These are phyloP conservation scores for Paraphoma chrysanthemicola DNA, from an alignment of 2,329 filamentous ascomycete genomes.

Conservation along the genomic window DNA sequence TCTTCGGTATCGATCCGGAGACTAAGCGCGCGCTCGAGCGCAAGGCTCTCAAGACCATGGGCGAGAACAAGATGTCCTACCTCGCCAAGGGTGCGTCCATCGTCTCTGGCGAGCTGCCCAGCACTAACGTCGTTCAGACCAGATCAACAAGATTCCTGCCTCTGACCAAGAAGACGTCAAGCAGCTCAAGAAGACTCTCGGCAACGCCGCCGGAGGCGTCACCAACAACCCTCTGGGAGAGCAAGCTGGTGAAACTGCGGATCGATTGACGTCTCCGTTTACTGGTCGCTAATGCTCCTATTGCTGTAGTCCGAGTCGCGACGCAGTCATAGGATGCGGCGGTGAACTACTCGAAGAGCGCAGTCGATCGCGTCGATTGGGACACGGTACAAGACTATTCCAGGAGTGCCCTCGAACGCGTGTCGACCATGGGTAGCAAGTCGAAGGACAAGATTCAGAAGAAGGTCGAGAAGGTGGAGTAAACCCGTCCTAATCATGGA, in stretches of 20 bases:
- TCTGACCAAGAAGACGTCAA: constrained; percentile 49
- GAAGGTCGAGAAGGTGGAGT: constrained; percentile 11
- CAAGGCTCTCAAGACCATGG: constrained; percentile 58
- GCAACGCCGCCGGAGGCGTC: constrained; percentile 43
- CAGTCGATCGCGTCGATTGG: constrained; percentile 15
- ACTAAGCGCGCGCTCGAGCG: constrained; percentile 56
- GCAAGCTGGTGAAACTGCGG: constrained; percentile 44
- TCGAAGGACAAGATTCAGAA: constrained; percentile 12
- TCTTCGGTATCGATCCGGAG: constrained; percentile 57
- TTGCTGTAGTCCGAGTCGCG: constrained; percentile 28
- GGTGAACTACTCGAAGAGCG: constrained; percentile 23
- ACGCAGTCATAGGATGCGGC: constrained; percentile 31
- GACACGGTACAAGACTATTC: constrained; percentile 18
- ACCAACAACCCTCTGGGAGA: constrained; percentile 47
- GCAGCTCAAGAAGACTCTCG: constrained; percentile 45
- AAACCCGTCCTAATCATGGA: constrained; percentile 2
- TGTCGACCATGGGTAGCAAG: constrained; percentile 23
- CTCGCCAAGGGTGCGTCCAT: constrained; percentile 43
- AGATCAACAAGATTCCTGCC: constrained; percentile 48
- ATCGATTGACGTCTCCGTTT: constrained; percentile 43
- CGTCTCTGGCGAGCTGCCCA: neutral
- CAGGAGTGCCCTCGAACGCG: constrained; percentile 22
- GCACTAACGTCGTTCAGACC: constrained; percentile 36
- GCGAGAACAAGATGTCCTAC: constrained; percentile 58
- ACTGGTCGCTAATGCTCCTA: constrained; percentile 45